Evolutionary conservation across 768 basidiomycete genomes (phyloP), one percentile per base, ranked within the genome.

Genomic region (Lactifluus rugatus): DNA sequence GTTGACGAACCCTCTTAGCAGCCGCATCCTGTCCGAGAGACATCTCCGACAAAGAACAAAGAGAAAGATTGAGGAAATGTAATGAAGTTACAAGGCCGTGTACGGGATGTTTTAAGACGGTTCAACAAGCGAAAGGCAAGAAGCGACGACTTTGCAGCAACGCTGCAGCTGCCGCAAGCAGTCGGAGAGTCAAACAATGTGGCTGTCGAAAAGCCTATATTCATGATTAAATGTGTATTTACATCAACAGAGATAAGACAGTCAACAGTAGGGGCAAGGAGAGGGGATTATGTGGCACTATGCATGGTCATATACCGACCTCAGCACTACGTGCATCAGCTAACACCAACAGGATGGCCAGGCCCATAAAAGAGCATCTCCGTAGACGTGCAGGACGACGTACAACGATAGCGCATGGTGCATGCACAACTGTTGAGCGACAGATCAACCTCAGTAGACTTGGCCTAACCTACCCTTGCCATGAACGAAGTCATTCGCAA

Each of bases 161-260:
- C 60, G 48, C 34, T 34, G 34, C 50, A 6, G 56, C 57, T 49
- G 49, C 36, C 54, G 57, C 62, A 59, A 65, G 37, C 42, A 42
- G 65, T 68, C 69, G 69, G 69, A 70, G 69, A 67, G 66, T 68
- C 69, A 70, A 70, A 69, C 65, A 48, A 42, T 69, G 69, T 70
- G 69, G 69, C 68, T 62, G 62, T 39, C 49, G 41, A 63, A 63
- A 60, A 41, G 52, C 41, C 47, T 57, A 48, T 61, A 64, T 64
- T 54, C 53, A 6, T 45, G 21, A n/a, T 13, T 16, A 21, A 47
- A 51, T 31, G 34, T 48, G 19, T 61, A 62, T 61, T 23, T 62
- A 61, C 50, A 61, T 39, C 21, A 41, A 52, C 19, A 37, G 21
- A 32, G 44, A 23, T 39, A 42, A 55, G 23, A 45, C 28, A 39